Percentiles rank a stretch among this genome's conserved stretches.
Conservation (phyloP, 139 green algal genomes). For the Ettlia oleoabundans region DNA sequence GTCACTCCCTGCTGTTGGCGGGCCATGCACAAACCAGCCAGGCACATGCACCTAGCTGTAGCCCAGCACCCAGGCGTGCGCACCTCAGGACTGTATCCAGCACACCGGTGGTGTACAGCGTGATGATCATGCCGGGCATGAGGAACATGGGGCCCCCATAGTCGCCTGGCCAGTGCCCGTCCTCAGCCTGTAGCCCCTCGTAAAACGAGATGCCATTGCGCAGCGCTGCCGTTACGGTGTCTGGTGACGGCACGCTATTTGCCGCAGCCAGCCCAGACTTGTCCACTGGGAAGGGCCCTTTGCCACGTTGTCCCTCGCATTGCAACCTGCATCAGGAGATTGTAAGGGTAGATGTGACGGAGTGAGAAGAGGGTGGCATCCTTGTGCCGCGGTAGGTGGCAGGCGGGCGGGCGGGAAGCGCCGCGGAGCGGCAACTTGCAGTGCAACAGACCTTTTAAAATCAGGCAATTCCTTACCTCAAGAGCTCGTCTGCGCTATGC, state of each 20-base stretch:
- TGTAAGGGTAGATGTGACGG: not conserved
- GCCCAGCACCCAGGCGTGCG: not conserved
- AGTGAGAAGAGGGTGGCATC: not conserved
- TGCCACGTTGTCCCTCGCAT: not conserved
- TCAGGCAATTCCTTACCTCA: constrained; percentile 49
- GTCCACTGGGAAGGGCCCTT: constrained; percentile 29
- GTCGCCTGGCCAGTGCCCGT: constrained; percentile 97
- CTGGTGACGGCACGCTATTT: not conserved
- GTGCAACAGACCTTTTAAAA: no score
- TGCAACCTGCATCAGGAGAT: constrained; percentile 34
- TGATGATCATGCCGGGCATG: constrained; percentile 95
- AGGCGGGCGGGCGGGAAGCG: not conserved
- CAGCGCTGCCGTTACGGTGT: constrained; percentile 42
- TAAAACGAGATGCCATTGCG: constrained; percentile 83
- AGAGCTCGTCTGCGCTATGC: constrained; percentile 89
- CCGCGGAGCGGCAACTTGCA: no score
- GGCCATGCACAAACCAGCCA: no score
- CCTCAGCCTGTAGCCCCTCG: constrained; percentile 81
- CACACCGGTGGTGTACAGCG: constrained; percentile 75
- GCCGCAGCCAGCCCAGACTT: not conserved
- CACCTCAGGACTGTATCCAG: constrained; percentile 82
- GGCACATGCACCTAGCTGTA: not conserved
- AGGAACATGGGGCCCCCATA: constrained; percentile 99
- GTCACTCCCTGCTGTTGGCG: no score
- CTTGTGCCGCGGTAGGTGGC: not conserved